Evolutionary conservation across 352 stramenopile species (phyloP), one percentile per base, ranked within the genome.

Genomic region (Thraustochytrium aureum): DNA sequence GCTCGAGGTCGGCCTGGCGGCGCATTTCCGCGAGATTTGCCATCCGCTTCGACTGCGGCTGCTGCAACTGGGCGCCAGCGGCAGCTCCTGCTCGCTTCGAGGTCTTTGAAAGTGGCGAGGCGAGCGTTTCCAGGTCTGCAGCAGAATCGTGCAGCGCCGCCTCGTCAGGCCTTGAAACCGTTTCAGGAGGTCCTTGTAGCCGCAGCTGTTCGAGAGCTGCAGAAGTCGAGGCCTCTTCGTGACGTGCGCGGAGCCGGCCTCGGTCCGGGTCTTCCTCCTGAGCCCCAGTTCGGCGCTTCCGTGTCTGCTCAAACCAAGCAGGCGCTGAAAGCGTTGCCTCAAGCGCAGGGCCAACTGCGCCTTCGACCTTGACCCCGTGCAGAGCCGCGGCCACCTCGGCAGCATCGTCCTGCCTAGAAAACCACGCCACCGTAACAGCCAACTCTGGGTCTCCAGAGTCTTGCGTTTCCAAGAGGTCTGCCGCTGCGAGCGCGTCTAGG

Each of bases 1-100:
- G 69, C 59, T 79, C 69, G 10, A 64, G 50, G n/a, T 79, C 69
- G 35, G 54, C 69, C 1, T 50, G 69, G 22, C 69, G 69, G 10
- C 69, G 50, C 17, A 47, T 47, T 17, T 75, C 47, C 26, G 47
- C 47, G 17, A 56, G 26, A 56, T 56, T 56, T 56, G 47, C 47
- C 17, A 26, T 26, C 26, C 47, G 47, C 47, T 56, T 56, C 47
- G 47, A 56, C 17, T 56, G 17, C 26, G 47, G 47, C 26, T 56
- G 47, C 47, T 56, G n/a, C n/a, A n/a, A n/a, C n/a, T n/a, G n/a
- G n/a, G n/a, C n/a, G n/a, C n/a, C n/a, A n/a, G n/a, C n/a, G n/a
- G n/a, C n/a, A n/a, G n/a, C n/a, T n/a, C n/a, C n/a, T n/a, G n/a
- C n/a, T n/a, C n/a, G n/a, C 56, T 17, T 72, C 62, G 39, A 37